phyloP scores from a whole-genome alignment of 306 rosid genomes.

The Senna siamea region DNA sequence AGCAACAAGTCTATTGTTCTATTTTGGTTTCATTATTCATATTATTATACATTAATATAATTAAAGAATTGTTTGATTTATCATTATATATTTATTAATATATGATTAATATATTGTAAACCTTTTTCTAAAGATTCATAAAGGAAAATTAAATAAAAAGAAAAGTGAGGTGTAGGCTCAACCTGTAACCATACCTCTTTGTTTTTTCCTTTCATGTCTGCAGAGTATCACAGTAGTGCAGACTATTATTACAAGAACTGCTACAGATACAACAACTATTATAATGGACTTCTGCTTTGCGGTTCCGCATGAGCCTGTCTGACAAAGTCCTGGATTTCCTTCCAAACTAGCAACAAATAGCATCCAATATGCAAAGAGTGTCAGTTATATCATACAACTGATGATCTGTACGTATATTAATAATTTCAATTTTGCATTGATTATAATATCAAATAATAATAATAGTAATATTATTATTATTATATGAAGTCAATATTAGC shows the following conservation, averaged over 20 bases:
- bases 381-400: background rate
- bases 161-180: background rate
- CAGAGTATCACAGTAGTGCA: conserved; percentile 6
- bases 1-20: too few relatives aligned
- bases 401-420: background rate
- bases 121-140: too few relatives aligned
- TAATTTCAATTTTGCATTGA: too few relatives aligned
- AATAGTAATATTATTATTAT: too few relatives aligned
- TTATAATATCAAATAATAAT: too few relatives aligned
- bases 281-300: background rate
- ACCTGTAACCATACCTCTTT: background rate
- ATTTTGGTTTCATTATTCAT: too few relatives aligned
- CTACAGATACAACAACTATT: conserved; percentile 19
- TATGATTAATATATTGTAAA: too few relatives aligned
- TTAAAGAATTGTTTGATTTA: too few relatives aligned
- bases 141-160: too few relatives aligned
- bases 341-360: conserved; percentile 2
- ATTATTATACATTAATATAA: too few relatives aligned
- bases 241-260: background rate
- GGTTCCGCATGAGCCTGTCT: conserved; percentile 4
- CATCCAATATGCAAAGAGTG: background rate
- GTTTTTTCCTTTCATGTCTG: conserved; percentile 7
- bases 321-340: conserved; percentile 9
- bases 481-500: too few relatives aligned
- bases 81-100: too few relatives aligned